Base-by-base conservation (phyloP, 202 grass and related monocot genomes). In the Setaria viridis region DNA sequence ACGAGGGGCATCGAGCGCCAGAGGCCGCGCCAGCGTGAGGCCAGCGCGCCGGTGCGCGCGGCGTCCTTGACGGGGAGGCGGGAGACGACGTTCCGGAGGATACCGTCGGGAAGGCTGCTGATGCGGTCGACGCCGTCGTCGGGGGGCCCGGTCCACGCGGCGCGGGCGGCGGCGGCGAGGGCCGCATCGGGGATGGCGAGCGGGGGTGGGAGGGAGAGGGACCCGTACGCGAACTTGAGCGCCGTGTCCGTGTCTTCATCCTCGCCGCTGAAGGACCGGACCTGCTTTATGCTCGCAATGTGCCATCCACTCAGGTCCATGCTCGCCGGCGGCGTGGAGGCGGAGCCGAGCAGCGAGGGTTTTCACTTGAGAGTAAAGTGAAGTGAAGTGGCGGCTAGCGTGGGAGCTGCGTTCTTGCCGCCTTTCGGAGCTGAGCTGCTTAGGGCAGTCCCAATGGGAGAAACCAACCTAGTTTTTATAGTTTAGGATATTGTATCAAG, bases 71-170 rank as follows among this genome's bases (percentile, higher is more conserved):
- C 80, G 41, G 88, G 81, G 48, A 93, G 73, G 34, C 74, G 65
- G 85, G 81, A 67, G 82, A 88, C 29, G 82, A 93, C 74, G 32
- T 74, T 25, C 20, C 33, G 58, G 17, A 93, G 85, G 42, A 93
- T 10, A 19, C 57, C 47, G 13, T 86, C 77, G 5, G 91, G 82
- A 60, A 93, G 74, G 54, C 35, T 0, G 55, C 54, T 62, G 74
- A 77, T 77, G 55, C 37, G 35, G 74, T 59, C 54, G 55, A 59
- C 55, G 37, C 74, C 55, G 35, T 59, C 54, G 9, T 2, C 17
- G 0, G 9, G 4, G 4, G 50, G 4, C 45, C 68, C 5, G 46
- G 5, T 3, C 25, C 7, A 7, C 25, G 47, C 32, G 32, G 50
- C 32, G 15, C 48, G 32, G 14, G 72, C 7, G 49, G 72, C 29